These are phyloP conservation scores for Paecilomyces niveus DNA, from an alignment of 2,329 filamentous ascomycete genomes.

Conservation along the genomic window DNA sequence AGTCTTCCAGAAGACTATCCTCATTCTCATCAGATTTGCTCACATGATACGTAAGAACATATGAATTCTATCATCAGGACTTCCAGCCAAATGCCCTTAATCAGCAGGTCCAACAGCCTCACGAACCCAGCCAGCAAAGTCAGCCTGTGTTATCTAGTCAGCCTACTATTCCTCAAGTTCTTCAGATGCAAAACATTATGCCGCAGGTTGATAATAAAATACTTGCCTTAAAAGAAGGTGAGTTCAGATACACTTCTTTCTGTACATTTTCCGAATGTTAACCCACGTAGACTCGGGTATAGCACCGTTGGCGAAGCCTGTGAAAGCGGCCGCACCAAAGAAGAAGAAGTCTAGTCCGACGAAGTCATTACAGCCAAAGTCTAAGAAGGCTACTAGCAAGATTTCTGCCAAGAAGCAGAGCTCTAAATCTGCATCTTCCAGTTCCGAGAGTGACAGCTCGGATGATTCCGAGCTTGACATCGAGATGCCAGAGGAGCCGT, in stretches of 20 bases:
- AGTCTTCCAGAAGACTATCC: conserved; percentile 3
- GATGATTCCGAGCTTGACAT: conserved; percentile 45
- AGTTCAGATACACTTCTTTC: neutral
- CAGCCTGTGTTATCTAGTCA: neutral
- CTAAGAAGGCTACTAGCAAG: conserved; percentile 18
- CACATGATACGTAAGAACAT: conserved; percentile 8
- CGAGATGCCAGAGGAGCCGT: conserved; percentile 46
- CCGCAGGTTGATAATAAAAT: neutral
- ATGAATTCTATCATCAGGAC: conserved; percentile 17
- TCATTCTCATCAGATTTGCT: neutral
- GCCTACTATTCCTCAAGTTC: neutral
- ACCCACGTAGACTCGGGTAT: neutral
- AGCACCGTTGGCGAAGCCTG: conserved; percentile 8
- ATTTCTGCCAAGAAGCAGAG: conserved; percentile 14
- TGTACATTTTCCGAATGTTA: neutral
- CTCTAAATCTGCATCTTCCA: conserved; percentile 33
- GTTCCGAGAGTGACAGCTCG: conserved; percentile 44
- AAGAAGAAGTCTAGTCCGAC: conserved; percentile 15
- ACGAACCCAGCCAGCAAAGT: neutral
- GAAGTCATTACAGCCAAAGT: conserved; percentile 10
- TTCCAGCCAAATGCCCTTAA: conserved; percentile 1
- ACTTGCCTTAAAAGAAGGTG: neutral
- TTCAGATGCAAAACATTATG: neutral
- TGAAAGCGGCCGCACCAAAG: conserved; percentile 9
- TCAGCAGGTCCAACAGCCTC: neutral